These are phyloP conservation scores for Trichopus zeylanicus DNA, from an alignment of 116 monocot species.

Conservation along the genomic window DNA sequence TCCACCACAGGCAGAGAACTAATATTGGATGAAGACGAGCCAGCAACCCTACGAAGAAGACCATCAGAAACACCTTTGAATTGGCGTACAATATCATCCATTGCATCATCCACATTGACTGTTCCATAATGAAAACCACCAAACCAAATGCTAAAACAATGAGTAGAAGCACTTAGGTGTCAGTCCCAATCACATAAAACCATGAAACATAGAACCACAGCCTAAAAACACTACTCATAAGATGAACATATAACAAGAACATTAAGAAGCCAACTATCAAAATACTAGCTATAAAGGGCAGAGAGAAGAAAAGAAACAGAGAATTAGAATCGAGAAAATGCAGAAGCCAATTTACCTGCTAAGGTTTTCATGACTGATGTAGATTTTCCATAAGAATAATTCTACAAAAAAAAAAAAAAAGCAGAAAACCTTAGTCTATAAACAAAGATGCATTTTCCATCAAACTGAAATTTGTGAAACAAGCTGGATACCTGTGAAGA, in stretches of 20 bases:
- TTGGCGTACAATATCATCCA: constrained; percentile 99
- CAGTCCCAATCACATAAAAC: not conserved
- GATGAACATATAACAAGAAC: not conserved
- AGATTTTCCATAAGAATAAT: constrained; percentile 93
- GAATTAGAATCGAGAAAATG: not conserved
- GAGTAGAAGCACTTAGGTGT: not conserved
- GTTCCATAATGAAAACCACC: constrained; percentile 11
- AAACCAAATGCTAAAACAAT: not conserved
- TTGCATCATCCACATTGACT: constrained; percentile 99
- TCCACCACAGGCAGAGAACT: constrained; percentile 26
- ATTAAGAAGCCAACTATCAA: too few relatives aligned
- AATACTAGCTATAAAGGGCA: too few relatives aligned
- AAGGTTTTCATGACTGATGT: constrained; percentile 97
- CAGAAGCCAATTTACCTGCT: constrained; percentile 48
- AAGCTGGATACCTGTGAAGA: constrained; percentile 61
- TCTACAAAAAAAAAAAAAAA: constrained; percentile 43
- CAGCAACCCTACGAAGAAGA: constrained; percentile 54
- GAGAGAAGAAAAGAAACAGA: not conserved
- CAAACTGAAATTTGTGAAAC: not conserved
- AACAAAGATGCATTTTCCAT: not conserved
- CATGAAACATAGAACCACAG: too few relatives aligned
- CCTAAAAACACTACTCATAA: not conserved
- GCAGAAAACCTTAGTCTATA: not conserved
- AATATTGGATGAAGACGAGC: constrained; percentile 36
- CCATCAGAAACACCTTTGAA: constrained; percentile 86